Evolutionary conservation across 148 eudicot genomes (phyloP), one percentile per base, ranked within the genome.

Genomic region (Bassia scoparia): DNA sequence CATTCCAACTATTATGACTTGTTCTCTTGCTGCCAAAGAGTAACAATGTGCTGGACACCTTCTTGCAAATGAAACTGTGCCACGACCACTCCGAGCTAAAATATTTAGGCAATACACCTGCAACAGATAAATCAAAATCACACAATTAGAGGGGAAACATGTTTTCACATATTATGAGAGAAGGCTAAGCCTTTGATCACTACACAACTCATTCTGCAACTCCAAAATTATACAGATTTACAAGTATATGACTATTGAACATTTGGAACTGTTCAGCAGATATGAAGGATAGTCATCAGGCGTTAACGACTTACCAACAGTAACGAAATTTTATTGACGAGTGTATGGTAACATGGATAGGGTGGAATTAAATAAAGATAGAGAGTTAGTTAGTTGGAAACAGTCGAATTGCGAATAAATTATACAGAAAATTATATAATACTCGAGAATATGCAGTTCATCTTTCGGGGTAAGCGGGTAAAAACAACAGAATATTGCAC

Each of bases 71-170:
- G 92, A 58, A 88, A 83, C 75, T 85, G 85, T 46, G 92, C 92
- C 69, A 88, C 5, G 92, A 88, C 92, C 92, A 84, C 77, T 86
- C 87, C 33, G 89, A 88, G 62, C 84, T 84, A 81, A 88, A 88
- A 76, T 88, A 88, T 67, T 81, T 86, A 52, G 92, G 92, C 71
- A 88, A 79, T 58, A 86, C 86, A 54, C 92, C 92, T 79, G 89
- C 81, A 86, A 65, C 43, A 73, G 68, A 75, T 69, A 58, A 69
- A 73, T 52, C 72, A 16, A 46, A 30, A 76, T 43, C 20, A 59
- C 20, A 14, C 29, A 29, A 24, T 23, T n/a, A 59, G 18, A 52
- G 4, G 14, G 72, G 58, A 16, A 30, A 8, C 74, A 21, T 30
- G 44, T 43, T 15, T 30, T 43, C 68, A 15, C 6, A 48, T 49